These are phyloP conservation scores for Acacia melanoxylon DNA, from an alignment of 306 rosid species.

Conservation along the genomic window DNA sequence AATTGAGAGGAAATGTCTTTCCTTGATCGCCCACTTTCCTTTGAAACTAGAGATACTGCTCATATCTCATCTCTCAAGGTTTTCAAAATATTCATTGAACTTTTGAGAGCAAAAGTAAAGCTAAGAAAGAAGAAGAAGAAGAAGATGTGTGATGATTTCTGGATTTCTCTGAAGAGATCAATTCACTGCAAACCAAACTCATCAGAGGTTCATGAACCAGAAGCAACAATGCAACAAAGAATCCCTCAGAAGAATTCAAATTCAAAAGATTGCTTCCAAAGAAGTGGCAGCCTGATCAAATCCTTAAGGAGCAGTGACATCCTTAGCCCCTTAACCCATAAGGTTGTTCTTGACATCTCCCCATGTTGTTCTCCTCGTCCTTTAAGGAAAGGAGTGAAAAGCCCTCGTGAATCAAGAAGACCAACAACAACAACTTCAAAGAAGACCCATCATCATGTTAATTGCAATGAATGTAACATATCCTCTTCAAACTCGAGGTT, in stretches of 20 bases:
- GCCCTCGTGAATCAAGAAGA: conserved; percentile 21
- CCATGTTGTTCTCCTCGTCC: conserved; percentile 32
- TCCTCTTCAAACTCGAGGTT: conserved; percentile 16
- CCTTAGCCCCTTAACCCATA: conserved; percentile 32
- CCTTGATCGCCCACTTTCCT: conserved; percentile 30
- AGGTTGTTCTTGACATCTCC: conserved; percentile 27
- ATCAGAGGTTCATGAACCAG: conserved; percentile 54
- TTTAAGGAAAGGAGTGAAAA: conserved; percentile 21
- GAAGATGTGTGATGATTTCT: conserved; percentile 42
- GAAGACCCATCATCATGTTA: conserved; percentile 8
- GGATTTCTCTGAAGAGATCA: conserved; percentile 45
- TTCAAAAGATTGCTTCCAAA: conserved; percentile 33
- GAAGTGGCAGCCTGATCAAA: conserved; percentile 21
- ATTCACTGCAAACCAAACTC: conserved; percentile 44
- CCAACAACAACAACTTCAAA: conserved; percentile 8
- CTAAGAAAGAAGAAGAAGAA: neutral
- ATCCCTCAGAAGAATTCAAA: conserved; percentile 32
- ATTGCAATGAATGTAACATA: conserved; percentile 23
- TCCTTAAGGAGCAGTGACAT: conserved; percentile 17
- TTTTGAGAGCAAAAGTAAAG: conserved; percentile 17
- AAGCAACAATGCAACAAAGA: conserved; percentile 13
- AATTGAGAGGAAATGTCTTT: conserved; percentile 19
- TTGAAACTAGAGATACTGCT: conserved; percentile 23
- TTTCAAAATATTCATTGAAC: conserved; percentile 7
- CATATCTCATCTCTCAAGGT: conserved; percentile 21